A percentile compares a stretch with the other conserved stretches of the same genome.
phyloP scores from a whole-genome alignment of 2,329 filamentous ascomycete species.

The Colletotrichum viniferum region DNA sequence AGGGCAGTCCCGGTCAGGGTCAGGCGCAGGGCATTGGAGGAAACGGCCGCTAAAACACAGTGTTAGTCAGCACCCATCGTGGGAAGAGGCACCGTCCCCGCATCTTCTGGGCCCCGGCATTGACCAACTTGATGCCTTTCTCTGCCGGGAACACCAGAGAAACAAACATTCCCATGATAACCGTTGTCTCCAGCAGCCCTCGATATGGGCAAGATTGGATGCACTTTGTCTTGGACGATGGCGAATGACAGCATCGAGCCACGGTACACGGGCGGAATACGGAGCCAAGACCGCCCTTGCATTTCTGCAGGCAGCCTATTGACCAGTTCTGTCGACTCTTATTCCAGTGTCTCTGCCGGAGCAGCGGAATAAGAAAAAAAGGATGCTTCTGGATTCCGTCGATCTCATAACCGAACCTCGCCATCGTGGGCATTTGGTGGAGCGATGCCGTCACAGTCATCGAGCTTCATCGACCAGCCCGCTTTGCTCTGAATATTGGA shows the following conservation, averaged over 20 bases:
- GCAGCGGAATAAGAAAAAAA: not conserved
- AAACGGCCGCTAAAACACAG: slow-evolving; percentile 10
- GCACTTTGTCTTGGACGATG: not conserved
- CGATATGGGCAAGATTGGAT: not conserved
- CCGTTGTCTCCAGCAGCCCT: not conserved
- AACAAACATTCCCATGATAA: not conserved
- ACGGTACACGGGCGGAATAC: not conserved
- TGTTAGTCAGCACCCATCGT: not conserved
- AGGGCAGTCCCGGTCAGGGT: not conserved
- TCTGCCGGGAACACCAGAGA: not conserved
- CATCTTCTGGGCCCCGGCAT: not conserved
- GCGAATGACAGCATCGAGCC: not conserved
- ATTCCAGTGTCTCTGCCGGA: not conserved
- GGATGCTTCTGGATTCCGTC: not conserved
- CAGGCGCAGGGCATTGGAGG: not conserved
- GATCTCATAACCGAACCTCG: not conserved
- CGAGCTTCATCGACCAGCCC: not conserved
- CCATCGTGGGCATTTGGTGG: not conserved
- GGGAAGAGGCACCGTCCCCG: not conserved
- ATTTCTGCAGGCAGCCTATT: not conserved
- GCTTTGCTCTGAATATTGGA: not conserved
- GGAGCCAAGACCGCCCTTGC: not conserved
- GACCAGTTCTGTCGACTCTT: not conserved
- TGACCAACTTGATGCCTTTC: not conserved
- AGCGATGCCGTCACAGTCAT: not conserved